These are phyloP conservation scores for Colletotrichum tanaceti DNA, from an alignment of 2,329 filamentous ascomycete genomes.

Conservation along the genomic window DNA sequence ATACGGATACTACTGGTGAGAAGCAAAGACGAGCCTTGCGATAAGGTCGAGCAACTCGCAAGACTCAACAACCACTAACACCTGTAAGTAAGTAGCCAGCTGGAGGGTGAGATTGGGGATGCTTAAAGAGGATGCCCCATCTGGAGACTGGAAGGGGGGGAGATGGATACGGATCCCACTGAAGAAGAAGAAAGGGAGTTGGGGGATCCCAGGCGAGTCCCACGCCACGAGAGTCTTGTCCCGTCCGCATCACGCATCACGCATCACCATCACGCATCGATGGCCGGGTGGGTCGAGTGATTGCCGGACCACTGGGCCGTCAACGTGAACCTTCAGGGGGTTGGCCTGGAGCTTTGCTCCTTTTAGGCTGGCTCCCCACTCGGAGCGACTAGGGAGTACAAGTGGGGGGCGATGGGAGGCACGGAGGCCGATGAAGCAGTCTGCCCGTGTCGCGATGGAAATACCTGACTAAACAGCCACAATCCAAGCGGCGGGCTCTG, in stretches of 20 bases:
- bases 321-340: slow-evolving; percentile 27
- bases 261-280: slow-evolving; percentile 11
- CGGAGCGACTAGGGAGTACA: not conserved
- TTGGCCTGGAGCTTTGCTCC: slow-evolving; percentile 12
- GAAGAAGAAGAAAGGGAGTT: slow-evolving; percentile 24
- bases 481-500: slow-evolving; percentile 24
- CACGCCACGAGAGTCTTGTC: slow-evolving; percentile 36
- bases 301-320: slow-evolving; percentile 40
- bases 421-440: not conserved
- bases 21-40: slow-evolving; percentile 19
- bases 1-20: not conserved
- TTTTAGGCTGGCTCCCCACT: not conserved
- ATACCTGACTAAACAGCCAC: slow-evolving; percentile 34
- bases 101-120: not conserved
- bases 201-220: slow-evolving; percentile 25
- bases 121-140: slow-evolving; percentile 34
- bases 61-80: slow-evolving; percentile 10
- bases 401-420: no score
- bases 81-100: no score
- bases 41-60: slow-evolving; percentile 19
- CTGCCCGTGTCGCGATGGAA: slow-evolving; percentile 14
- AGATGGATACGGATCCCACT: slow-evolving; percentile 8
- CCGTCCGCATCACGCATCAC: slow-evolving; percentile 28
- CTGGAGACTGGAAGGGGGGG: not conserved
- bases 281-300: slow-evolving; percentile 22